Conservation (phyloP, 768 basidiomycete species). For the Pleurotus citrinopileatus region DNA sequence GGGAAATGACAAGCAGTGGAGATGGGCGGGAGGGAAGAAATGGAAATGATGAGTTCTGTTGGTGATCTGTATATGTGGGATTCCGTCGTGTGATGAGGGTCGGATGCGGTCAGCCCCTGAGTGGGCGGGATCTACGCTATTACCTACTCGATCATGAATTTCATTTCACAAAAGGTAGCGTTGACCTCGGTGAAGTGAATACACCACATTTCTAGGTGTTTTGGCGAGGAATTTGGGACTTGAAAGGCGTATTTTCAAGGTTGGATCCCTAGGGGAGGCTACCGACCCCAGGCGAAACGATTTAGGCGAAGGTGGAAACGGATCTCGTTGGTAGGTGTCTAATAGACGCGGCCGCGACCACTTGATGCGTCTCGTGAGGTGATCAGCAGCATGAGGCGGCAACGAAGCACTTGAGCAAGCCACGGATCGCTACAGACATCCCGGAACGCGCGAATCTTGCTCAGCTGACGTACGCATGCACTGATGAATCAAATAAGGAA, state of each 20-base stretch:
- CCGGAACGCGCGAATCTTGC: too few species aligned
- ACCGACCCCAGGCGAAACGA: too few species aligned
- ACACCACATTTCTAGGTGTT: too few species aligned
- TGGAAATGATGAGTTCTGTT: neutral
- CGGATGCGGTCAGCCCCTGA: neutral
- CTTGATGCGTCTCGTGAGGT: neutral
- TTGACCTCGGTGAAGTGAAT: too few species aligned
- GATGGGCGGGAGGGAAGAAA: neutral
- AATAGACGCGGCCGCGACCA: neutral
- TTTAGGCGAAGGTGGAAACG: neutral
- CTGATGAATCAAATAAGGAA: too few species aligned
- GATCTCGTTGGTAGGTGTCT: neutral
- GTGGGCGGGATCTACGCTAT: slow-evolving; percentile 1
- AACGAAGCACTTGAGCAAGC: neutral
- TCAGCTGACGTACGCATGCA: too few species aligned
- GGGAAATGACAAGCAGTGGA: neutral
- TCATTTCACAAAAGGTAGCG: neutral
- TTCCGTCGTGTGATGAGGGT: neutral
- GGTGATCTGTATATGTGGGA: neutral
- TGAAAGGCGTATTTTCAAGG: too few species aligned
- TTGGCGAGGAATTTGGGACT: too few species aligned
- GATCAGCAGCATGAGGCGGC: neutral
- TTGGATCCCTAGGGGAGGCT: too few species aligned
- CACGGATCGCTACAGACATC: too few species aligned
- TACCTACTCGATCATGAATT: neutral